phyloP scores from a whole-genome alignment of 192 early-diverging fungal species.

The Coemansia sp. region DNA sequence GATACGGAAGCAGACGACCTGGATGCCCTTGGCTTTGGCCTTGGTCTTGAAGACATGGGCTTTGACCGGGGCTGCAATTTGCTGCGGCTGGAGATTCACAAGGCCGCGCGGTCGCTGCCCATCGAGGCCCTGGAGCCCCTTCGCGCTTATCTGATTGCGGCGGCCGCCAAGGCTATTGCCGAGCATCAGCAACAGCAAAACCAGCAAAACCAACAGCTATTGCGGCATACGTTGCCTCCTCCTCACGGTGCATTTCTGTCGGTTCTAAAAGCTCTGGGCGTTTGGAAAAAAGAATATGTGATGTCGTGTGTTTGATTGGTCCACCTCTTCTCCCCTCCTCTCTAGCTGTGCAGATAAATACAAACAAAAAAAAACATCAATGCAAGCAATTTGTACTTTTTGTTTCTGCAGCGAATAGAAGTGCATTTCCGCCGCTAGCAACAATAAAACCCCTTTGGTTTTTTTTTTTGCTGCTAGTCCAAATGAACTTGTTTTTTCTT shows the following conservation, averaged over 20 bases:
- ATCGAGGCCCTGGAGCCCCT: slow-evolving; percentile 16
- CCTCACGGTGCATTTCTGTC: background rate
- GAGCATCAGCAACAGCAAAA: too few relatives aligned
- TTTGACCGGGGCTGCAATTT: background rate
- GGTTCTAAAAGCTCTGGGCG: background rate
- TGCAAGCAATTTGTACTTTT: background rate
- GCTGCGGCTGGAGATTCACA: background rate
- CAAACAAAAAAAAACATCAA: too few relatives aligned
- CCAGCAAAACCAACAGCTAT: too few relatives aligned
- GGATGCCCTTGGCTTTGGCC: background rate
- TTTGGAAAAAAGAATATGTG: background rate
- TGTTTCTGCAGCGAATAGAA: background rate
- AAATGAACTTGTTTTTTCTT: background rate
- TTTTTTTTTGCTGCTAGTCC: background rate
- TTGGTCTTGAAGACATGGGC: background rate
- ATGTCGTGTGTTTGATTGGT: background rate
- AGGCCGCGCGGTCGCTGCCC: background rate
- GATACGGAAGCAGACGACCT: background rate
- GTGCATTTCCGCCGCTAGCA: too few relatives aligned
- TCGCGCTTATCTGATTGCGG: slow-evolving; percentile 7
- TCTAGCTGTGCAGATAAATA: too few relatives aligned
- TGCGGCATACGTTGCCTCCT: too few relatives aligned
- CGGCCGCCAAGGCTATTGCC: background rate
- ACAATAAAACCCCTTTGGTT: background rate
- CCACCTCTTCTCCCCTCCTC: too few relatives aligned